phyloP scores from a whole-genome alignment of 2,329 filamentous ascomycete genomes.

The Claviceps sorghi region DNA sequence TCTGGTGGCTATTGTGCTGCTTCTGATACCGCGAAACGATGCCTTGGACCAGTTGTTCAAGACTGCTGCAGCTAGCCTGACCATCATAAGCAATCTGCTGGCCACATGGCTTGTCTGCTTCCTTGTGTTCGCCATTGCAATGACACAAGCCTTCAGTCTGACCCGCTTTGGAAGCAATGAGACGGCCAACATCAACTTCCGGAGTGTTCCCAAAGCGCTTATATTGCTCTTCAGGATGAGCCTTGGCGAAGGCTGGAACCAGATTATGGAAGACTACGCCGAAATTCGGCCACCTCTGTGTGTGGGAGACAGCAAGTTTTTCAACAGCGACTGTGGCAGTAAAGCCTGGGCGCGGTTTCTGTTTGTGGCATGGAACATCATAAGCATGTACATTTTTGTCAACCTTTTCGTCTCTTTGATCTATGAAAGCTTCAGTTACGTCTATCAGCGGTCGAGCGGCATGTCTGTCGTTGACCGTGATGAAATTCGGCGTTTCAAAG shows the following conservation, averaged over 20 bases:
- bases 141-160: conserved; percentile 90
- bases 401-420: conserved; percentile 97
- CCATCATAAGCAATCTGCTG: conserved; percentile 77
- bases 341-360: conserved; percentile 72
- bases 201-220: conserved; percentile 83
- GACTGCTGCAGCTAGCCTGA: conserved; percentile 85
- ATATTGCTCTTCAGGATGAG: conserved; percentile 89
- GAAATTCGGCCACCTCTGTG: conserved; percentile 67
- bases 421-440: conserved; percentile 98
- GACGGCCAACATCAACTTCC: conserved; percentile 73
- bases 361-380: conserved; percentile 95
- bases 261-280: conserved; percentile 92
- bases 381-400: conserved; percentile 99
- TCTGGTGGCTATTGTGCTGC: conserved; percentile 72
- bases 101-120: conserved; percentile 98
- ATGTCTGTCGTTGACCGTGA: conserved; percentile 80
- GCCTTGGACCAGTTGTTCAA: conserved; percentile 97
- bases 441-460: conserved; percentile 93
- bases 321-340: conserved; percentile 85
- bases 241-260: conserved; percentile 91
- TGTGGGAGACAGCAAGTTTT: conserved; percentile 57
- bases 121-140: conserved; percentile 86
- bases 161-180: conserved; percentile 70
- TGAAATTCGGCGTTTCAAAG: conserved; percentile 92
- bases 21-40: conserved; percentile 92